Conservation (phyloP, 108 stramenopile genomes). For the Cyclotella baltica region DNA sequence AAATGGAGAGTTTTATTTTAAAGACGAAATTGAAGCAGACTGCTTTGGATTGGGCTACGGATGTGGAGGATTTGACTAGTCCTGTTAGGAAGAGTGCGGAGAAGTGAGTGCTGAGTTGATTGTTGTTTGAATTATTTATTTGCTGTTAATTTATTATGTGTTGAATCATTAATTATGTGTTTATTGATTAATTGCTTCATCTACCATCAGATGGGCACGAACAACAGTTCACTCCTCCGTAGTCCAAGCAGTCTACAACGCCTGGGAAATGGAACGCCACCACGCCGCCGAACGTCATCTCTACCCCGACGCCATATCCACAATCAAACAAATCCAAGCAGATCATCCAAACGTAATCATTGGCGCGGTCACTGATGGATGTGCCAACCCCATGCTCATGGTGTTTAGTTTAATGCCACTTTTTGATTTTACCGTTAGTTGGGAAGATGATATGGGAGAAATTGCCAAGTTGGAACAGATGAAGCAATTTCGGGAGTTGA, state of each 20-base stretch:
- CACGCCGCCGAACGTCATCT: slow-evolving; percentile 89
- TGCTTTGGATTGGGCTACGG: slow-evolving; percentile 90
- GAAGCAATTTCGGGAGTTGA: slow-evolving; percentile 82
- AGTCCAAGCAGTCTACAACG: slow-evolving; percentile 81
- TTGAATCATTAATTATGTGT: not conserved
- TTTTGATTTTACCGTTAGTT: slow-evolving; percentile 88
- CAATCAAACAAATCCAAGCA: slow-evolving; percentile 78
- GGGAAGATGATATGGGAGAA: slow-evolving; percentile 87
- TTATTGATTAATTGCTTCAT: not conserved
- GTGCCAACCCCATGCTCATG: slow-evolving; percentile 89
- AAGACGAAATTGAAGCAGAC: slow-evolving; percentile 74
- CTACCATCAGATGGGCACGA: slow-evolving; percentile 82
- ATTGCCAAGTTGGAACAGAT: slow-evolving; percentile 45
- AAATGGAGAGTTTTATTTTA: slow-evolving; percentile 83
- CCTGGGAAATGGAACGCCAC: slow-evolving; percentile 93
- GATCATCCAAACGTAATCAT: slow-evolving; percentile 87
- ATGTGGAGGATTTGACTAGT: slow-evolving; percentile 62
- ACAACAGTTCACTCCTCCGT: slow-evolving; percentile 75
- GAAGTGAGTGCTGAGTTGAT: slow-evolving; percentile 61
- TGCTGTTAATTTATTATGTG: slow-evolving; percentile 20
- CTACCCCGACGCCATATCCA: slow-evolving; percentile 77
- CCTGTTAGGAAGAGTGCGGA: slow-evolving; percentile 74
- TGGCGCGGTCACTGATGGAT: slow-evolving; percentile 90
- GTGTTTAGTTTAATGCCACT: slow-evolving; percentile 85
- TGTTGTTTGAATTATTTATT: not conserved